phyloP scores from a whole-genome alignment of 139 green algal species.

The Edaphochlamys debaryana region DNA sequence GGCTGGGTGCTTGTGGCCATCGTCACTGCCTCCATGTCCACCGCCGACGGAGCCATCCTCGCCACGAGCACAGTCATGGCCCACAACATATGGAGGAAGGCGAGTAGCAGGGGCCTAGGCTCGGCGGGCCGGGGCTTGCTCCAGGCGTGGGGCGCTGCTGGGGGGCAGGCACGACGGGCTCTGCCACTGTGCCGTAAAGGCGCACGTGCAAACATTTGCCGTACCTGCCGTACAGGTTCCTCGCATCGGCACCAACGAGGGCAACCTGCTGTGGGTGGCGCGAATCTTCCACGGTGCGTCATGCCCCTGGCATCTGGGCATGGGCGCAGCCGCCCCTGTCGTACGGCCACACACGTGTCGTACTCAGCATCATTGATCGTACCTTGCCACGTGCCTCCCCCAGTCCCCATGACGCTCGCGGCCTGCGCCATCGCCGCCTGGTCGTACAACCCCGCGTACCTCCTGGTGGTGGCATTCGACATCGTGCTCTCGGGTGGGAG shows the following conservation, averaged over 20 bases:
- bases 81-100: constrained; percentile 60
- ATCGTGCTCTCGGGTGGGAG: no score
- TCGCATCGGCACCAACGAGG: constrained; percentile 33
- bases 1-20: constrained; percentile 55
- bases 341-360: no score
- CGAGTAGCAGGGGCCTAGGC: background rate
- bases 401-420: constrained; percentile 49
- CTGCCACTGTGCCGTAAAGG: no score
- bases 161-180: no score
- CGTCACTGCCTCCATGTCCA: constrained; percentile 51
- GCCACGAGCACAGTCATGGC: constrained; percentile 55
- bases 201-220: no score
- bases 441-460: constrained; percentile 49
- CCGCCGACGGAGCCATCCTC: constrained; percentile 57
- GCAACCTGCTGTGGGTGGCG: constrained; percentile 44
- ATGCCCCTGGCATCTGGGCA: no score
- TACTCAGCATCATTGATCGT: no score
- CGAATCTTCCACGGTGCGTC: no score
- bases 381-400: no score
- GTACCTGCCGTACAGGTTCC: no score
- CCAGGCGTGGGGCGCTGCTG: no score
- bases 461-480: constrained; percentile 64
- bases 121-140: background rate
- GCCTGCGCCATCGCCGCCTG: constrained; percentile 40
- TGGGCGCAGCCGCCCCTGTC: no score